A percentile compares a stretch with the other conserved stretches of the same genome.
Conservation (phyloP, 768 basidiomycete species). For the Tulasnella calospora region DNA sequence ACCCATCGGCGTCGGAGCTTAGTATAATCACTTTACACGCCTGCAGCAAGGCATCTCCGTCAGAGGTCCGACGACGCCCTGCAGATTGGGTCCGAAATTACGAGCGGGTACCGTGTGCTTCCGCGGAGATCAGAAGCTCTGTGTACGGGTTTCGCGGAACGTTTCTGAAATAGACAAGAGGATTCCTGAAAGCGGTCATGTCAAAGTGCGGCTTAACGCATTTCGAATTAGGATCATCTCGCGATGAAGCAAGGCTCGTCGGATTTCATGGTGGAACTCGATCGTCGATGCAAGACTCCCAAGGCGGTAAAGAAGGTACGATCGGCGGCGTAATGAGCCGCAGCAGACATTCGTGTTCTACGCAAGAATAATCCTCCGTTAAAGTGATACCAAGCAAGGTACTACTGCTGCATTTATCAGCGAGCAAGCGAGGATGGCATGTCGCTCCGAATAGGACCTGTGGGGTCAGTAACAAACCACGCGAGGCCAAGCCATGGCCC, state of each 20-base stretch:
- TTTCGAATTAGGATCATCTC: not conserved
- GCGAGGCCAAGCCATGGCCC: not conserved
- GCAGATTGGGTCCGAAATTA: not conserved
- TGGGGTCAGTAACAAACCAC: not conserved
- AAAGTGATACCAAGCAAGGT: not conserved
- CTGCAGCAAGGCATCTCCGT: too few species aligned
- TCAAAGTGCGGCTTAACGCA: not conserved
- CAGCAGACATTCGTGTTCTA: not conserved
- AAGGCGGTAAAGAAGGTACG: too few species aligned
- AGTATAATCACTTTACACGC: not conserved
- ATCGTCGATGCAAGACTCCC: too few species aligned
- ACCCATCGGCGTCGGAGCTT: conserved; percentile 3
- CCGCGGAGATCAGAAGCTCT: not conserved
- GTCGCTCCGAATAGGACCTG: not conserved
- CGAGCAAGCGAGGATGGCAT: not conserved
- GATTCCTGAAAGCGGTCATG: not conserved
- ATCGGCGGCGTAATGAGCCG: not conserved
- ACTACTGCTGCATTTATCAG: not conserved
- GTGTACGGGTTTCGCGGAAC: not conserved
- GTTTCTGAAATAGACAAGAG: not conserved
- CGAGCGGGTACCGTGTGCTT: not conserved
- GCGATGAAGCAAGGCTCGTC: too few species aligned
- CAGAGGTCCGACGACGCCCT: too few species aligned
- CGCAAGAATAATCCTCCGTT: not conserved
- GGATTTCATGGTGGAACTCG: too few species aligned